Conservation (phyloP, 2,329 filamentous ascomycete genomes). For the Botrytis byssoidea region DNA sequence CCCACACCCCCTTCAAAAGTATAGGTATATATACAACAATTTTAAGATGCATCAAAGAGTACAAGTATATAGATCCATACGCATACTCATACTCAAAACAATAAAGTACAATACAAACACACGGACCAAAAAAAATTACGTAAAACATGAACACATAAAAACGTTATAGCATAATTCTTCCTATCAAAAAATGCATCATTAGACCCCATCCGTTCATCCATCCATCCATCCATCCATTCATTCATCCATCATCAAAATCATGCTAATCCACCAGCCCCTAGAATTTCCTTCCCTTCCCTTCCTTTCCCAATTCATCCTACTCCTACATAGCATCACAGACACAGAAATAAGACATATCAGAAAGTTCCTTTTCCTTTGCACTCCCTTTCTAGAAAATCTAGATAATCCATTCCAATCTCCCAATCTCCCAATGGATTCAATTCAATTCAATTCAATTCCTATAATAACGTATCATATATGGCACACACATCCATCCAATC, state of each 20-base stretch:
- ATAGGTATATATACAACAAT: neutral
- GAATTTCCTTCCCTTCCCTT: neutral
- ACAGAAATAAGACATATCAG: neutral
- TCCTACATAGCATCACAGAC: constrained; percentile 3
- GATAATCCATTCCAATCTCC: neutral
- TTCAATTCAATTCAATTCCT: constrained; percentile 1
- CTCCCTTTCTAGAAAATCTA: constrained; percentile 2
- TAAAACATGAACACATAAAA: constrained; percentile 5
- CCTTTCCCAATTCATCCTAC: neutral
- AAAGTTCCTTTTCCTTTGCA: neutral
- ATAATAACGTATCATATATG: constrained; percentile 15
- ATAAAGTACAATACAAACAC: neutral
- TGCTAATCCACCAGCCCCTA: neutral
- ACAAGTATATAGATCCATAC: neutral
- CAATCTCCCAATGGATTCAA: neutral
- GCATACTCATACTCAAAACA: neutral
- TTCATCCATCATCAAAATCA: neutral
- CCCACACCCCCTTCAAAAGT: neutral
- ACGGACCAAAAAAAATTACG: neutral
- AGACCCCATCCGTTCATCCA: neutral
- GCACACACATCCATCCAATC: constrained; percentile 12
- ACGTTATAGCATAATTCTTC: constrained; percentile 9
- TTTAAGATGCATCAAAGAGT: neutral
- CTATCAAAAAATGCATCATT: constrained; percentile 14
- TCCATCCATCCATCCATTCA: neutral